Base-by-base conservation (phyloP, 345 rosid species). In the Hibiscus tridactylites region DNA sequence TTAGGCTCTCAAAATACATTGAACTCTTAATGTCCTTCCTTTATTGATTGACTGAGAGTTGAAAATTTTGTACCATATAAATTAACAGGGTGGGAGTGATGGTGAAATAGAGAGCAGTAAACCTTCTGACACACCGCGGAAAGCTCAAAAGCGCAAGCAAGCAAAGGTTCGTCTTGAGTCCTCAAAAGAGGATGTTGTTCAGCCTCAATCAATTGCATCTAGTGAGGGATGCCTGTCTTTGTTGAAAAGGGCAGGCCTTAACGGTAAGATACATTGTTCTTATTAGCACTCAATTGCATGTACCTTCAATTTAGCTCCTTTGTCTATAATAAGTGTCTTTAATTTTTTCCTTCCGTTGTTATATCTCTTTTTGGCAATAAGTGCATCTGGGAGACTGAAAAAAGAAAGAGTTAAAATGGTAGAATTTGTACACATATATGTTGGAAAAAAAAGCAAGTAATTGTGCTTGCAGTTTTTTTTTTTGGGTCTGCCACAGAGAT, bases 171-270 rank as follows among this genome's bases (percentile, higher is more conserved):
- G 82, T 73, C 83, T 26, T 61, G 77, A 85, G 74, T 75, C 80
- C 68, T 79, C 88, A 50, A 85, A 67, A 54, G 97, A 87, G 74
- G 92, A 85, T 66, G 77, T 12, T 65, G 74, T 77, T 68, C 81
- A 44, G 61, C 67, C 85, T 65, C 78, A 53, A 65, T 71, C 81
- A 65, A 53, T 71, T 70, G 71, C 84, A 52, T 84, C 93, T 31
- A 71, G 70, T 72, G 92, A 85, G 78, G 97, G 93, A 72, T 96
- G 90, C 77, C 80, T 92, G 68, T 89, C 93, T 39, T 76, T 89
- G 71, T 83, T 96, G 85, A 91, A 90, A 83, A 88, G 77, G 78
- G 86, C 85, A 76, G 78, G 79, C 16, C 74, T 83, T 77, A 79
- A 80, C 78, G 92, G 99, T 95, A 86, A 68, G 61, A 49, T 56